phyloP scores from a whole-genome alignment of 2,329 filamentous ascomycete genomes.

The Phyllachora maydis region DNA sequence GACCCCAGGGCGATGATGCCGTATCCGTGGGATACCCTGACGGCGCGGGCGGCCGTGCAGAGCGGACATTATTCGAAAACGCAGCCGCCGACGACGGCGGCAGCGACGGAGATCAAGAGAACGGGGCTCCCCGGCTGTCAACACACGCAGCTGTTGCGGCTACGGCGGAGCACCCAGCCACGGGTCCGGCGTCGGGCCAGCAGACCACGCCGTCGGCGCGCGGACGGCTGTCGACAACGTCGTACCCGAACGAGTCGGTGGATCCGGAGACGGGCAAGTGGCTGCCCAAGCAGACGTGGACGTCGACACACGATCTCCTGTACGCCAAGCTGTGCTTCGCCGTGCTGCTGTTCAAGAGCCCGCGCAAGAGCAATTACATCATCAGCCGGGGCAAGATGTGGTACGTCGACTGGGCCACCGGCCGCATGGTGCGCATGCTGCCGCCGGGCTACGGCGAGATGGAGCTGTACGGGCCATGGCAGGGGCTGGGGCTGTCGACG shows the following conservation, averaged over 20 bases:
- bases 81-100: constrained; percentile 3
- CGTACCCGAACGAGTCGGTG: constrained; percentile 21
- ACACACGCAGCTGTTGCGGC: too few relatives aligned
- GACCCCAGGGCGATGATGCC: constrained; percentile 8
- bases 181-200: too few relatives aligned
- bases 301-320: constrained; percentile 31
- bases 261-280: constrained; percentile 31
- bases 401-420: constrained; percentile 37
- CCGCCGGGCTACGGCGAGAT: constrained; percentile 32
- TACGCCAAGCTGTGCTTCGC: constrained; percentile 40
- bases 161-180: too few relatives aligned
- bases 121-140: too few relatives aligned
- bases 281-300: constrained; percentile 33
- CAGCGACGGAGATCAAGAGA: constrained; percentile 1
- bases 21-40: constrained; percentile 5
- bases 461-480: constrained; percentile 26
- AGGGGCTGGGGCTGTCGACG: constrained; percentile 23
- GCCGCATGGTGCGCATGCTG: constrained; percentile 28
- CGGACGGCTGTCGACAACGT: constrained; percentile 21
- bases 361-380: constrained; percentile 35
- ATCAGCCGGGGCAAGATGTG: constrained; percentile 35
- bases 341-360: constrained; percentile 33
- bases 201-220: constrained; percentile 4
- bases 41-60: constrained; percentile 4
- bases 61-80: constrained; percentile 7